Conservation (phyloP, 176 grass and related monocot species). For the Musa acuminata region DNA sequence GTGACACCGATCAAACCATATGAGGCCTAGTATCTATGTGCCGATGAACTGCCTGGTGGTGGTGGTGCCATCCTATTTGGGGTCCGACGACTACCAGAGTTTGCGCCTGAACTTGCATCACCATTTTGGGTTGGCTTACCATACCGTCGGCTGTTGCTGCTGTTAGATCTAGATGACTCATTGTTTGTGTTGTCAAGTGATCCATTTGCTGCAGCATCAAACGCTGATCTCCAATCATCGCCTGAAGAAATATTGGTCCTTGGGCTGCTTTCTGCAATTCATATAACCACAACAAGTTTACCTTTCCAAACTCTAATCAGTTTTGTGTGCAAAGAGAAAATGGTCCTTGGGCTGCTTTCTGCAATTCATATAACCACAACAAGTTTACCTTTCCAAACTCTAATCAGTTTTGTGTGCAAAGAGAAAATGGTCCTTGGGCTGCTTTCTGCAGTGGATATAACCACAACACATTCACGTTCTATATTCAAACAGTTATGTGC, state of each 20-base stretch:
- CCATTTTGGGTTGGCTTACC: conserved; percentile 48
- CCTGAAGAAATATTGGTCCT: conserved; percentile 38
- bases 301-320: too few species aligned
- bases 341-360: too few species aligned
- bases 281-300: too few species aligned
- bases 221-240: conserved; percentile 92
- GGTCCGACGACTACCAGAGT: conserved; percentile 60
- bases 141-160: conserved; percentile 31
- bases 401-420: background rate
- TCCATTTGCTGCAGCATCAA: conserved; percentile 50
- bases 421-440: too few species aligned
- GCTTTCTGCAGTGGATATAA: background rate
- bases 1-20: background rate
- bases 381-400: background rate
- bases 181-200: conserved; percentile 24
- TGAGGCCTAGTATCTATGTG: conserved; percentile 38
- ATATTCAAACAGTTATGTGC: too few species aligned
- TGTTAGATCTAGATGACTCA: conserved; percentile 54
- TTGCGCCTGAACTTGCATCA: conserved; percentile 43
- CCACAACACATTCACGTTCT: background rate
- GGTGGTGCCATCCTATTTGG: conserved; percentile 74
- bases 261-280: conserved; percentile 53
- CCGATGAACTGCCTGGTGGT: conserved; percentile 26
- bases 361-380: too few species aligned
- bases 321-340: too few species aligned